phyloP scores from a whole-genome alignment of 768 basidiomycete genomes.

The Cyclocybe aegerita region DNA sequence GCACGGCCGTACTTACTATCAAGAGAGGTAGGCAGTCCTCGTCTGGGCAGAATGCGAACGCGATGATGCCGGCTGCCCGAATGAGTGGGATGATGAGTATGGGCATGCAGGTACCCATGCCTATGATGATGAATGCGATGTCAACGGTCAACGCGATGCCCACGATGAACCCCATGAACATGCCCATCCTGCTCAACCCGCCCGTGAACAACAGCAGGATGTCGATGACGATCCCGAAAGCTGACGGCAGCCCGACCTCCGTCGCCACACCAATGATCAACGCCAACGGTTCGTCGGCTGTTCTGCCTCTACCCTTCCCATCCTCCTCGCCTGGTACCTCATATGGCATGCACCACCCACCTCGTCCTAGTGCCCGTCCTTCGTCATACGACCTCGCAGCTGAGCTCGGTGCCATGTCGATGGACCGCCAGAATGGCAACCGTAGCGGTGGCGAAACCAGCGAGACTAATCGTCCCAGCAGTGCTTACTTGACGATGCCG shows the following conservation, averaged over 20 bases:
- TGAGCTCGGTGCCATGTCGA: constrained; percentile 33
- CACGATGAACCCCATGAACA: constrained; percentile 17
- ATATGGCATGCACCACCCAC: too few relatives aligned
- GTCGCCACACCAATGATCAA: too few relatives aligned
- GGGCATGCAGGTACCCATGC: constrained; percentile 14
- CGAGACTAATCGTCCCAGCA: background rate
- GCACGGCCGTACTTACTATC: constrained; percentile 34
- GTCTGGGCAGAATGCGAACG: too few relatives aligned
- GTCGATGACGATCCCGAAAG: too few relatives aligned
- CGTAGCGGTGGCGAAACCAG: too few relatives aligned
- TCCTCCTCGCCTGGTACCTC: background rate
- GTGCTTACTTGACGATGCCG: constrained; percentile 11
- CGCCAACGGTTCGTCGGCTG: background rate
- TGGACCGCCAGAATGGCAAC: constrained; percentile 4
- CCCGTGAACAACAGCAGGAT: too few relatives aligned
- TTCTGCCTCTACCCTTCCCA: background rate
- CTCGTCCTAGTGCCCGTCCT: background rate
- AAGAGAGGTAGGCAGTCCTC: constrained; percentile 19
- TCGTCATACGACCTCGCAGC: constrained; percentile 34
- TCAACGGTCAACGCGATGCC: constrained; percentile 13
- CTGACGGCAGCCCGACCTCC: too few relatives aligned
- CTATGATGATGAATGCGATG: constrained; percentile 11
- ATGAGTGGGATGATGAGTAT: background rate
- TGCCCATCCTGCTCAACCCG: too few relatives aligned
- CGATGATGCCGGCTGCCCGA: too few relatives aligned